These are phyloP conservation scores for Phanerodontia chrysosporium DNA, from an alignment of 768 basidiomycete species.

Conservation along the genomic window DNA sequence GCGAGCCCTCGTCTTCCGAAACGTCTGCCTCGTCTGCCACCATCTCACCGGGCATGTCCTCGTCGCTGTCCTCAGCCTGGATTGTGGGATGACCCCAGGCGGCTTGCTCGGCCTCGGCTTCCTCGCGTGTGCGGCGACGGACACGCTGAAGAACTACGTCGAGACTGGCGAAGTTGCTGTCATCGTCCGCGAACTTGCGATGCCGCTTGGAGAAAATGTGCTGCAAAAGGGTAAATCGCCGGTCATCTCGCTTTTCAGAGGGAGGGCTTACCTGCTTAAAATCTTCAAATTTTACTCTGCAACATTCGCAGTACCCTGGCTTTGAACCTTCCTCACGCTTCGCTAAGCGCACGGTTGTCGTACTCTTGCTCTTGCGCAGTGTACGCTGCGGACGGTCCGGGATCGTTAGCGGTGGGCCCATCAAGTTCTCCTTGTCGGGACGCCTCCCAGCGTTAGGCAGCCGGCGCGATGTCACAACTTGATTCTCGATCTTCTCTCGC, in stretches of 20 bases:
- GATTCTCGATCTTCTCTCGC: conserved; percentile 52
- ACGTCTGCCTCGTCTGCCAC: conserved; percentile 17
- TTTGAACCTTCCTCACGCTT: conserved; percentile 84
- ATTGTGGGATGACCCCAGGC: conserved; percentile 2
- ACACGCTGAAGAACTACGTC: conserved; percentile 72
- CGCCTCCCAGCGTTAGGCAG: conserved; percentile 26
- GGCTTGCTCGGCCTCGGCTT: conserved; percentile 22
- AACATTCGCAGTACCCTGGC: conserved; percentile 97
- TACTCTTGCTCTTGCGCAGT: conserved; percentile 76
- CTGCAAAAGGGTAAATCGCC: too few relatives aligned
- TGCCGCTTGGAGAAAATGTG: conserved; percentile 45
- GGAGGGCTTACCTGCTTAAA: conserved; percentile 78
- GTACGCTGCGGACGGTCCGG: conserved; percentile 45
- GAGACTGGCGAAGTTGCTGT: conserved; percentile 72
- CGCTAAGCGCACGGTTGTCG: conserved; percentile 69
- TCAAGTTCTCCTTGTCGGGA: conserved; percentile 34
- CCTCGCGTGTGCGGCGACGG: conserved; percentile 37
- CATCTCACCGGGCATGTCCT: conserved; percentile 3
- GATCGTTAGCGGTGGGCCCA: conserved; percentile 67
- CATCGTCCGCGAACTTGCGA: conserved; percentile 74
- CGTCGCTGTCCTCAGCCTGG: conserved; percentile 9
- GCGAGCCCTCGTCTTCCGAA: conserved; percentile 19
- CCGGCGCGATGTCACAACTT: conserved; percentile 66
- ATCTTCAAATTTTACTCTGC: conserved; percentile 84
- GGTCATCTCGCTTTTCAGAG: too few relatives aligned